Base-by-base conservation (phyloP, 257 asterid species). In the Scutellaria barbata region DNA sequence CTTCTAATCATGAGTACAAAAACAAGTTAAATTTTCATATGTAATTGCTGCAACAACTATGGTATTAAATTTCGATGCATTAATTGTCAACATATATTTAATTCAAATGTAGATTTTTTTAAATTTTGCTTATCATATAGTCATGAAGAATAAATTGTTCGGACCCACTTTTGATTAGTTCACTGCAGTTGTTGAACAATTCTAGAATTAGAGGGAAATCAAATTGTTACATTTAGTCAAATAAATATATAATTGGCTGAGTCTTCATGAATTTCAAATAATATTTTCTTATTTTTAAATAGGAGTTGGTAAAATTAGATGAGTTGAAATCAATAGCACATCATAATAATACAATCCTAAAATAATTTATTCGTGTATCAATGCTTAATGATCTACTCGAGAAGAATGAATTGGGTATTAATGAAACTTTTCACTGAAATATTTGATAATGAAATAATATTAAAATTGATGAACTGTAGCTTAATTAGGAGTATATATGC, bases 121-220 rank as follows among this genome's bases (percentile, higher is more conserved):
- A 20, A n/a, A 25, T 6, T 67, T 40, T 39, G 66, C 10, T 20
- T 67, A 22, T 20, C 17, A 39, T 57, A 17, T 46, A 57, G 63
- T 52, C 51, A 22, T 8, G 6, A 22, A 10, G 8, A 17, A 46
- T 55, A 55, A 55, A 55, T 45, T 17, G 53, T 10, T 55, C 1
- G 70, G 77, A 10, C 78, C 74, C 81, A 66, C 63, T 55, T 37
- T 45, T 47, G 50, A 63, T 57, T n/a, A 70, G 58, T 60, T 46
- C 48, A 30, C 35, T 53, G 5, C 57, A 72, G 77, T 77, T 58
- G 81, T 74, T 66, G 68, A 72, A 33, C 78, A 67, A 67, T 72
- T 66, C 59, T 66, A 58, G 74, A 77, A 71, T 47, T 66, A 22
- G 43, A 47, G 58, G 59, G 64, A 40, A 58, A 63, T 53, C 53